A percentile compares a stretch with the other conserved stretches of the same genome.
These are phyloP conservation scores for Aciculoconidium aculeatum DNA, from an alignment of 805 yeast species.

Conservation along the genomic window DNA sequence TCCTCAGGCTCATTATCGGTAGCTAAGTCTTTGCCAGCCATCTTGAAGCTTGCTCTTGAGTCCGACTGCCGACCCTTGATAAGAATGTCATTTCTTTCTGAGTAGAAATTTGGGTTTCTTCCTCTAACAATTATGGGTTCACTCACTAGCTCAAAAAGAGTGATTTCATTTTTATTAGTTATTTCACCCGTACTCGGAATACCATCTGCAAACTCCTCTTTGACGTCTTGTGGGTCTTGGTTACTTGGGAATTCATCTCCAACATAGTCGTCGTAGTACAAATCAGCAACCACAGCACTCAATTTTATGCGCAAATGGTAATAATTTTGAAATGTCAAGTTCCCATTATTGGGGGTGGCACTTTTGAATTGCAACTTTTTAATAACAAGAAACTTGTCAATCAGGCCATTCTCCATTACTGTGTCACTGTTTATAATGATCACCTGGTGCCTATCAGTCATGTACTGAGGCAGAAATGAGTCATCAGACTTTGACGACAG, in stretches of 20 bases:
- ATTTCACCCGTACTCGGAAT: conserved; percentile 9
- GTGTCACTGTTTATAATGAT: conserved; percentile 19
- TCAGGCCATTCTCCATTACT: conserved; percentile 14
- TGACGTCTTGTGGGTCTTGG: no score
- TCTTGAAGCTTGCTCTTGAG: conserved; percentile 7
- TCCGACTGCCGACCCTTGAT: conserved; percentile 21
- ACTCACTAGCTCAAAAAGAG: conserved; percentile 24
- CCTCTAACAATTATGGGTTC: conserved; percentile 55
- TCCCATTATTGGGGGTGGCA: conserved; percentile 50
- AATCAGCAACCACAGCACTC: conserved; percentile 33
- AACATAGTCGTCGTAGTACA: conserved; percentile 32
- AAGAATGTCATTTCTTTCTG: conserved; percentile 44
- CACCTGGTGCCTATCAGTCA: conserved; percentile 19
- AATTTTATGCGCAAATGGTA: conserved; percentile 33
- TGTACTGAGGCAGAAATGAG: conserved; percentile 13
- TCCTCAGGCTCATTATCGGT: conserved; percentile 6
- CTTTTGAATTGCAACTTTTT: conserved; percentile 43
- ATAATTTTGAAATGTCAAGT: conserved; percentile 40
- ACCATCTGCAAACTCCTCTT: no score
- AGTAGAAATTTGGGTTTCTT: conserved; percentile 55
- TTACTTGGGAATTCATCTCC: conserved; percentile 20
- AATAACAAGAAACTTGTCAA: conserved; percentile 28
- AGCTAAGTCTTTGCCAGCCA: conserved; percentile 9
- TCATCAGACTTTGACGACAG: conserved; percentile 5
- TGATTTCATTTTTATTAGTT: conserved; percentile 23